These are phyloP conservation scores for Penicillium coprophilum DNA, from an alignment of 495 filamentous ascomycete species.

Conservation along the genomic window DNA sequence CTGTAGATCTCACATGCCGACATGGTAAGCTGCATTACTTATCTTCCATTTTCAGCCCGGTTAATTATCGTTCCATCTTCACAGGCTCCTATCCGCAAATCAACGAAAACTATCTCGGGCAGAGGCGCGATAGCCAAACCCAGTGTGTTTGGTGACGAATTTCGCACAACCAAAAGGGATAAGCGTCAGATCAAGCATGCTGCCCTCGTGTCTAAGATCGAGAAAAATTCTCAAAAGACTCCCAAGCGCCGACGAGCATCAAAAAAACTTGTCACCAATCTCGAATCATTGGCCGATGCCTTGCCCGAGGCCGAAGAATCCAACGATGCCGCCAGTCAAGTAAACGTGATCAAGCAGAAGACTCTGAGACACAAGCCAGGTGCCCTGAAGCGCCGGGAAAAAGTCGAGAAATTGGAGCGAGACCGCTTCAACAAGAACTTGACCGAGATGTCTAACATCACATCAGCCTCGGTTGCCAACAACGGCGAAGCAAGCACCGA, in stretches of 20 bases:
- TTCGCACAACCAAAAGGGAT: constrained; percentile 69
- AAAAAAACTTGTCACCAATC: constrained; percentile 74
- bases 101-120: constrained; percentile 29
- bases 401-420: constrained; percentile 72
- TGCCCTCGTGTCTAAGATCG: constrained; percentile 69
- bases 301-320: constrained; percentile 56
- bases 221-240: constrained; percentile 54
- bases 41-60: constrained; percentile 15
- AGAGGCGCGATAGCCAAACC: constrained; percentile 29
- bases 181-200: constrained; percentile 76
- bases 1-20: constrained; percentile 15
- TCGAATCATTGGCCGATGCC: constrained; percentile 75
- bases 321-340: constrained; percentile 37
- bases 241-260: constrained; percentile 63
- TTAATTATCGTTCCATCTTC: constrained; percentile 14
- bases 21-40: constrained; percentile 19
- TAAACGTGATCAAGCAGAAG: constrained; percentile 61
- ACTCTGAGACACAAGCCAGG: constrained; percentile 72
- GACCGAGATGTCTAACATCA: constrained; percentile 54
- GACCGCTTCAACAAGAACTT: constrained; percentile 80
- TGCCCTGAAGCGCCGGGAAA: constrained; percentile 79
- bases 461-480: constrained; percentile 17
- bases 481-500: constrained; percentile 17
- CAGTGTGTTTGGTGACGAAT: constrained; percentile 42
- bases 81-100: constrained; percentile 33